Evolutionary conservation across 257 asterid genomes (phyloP).

Genomic region (Perilla frutescens): DNA sequence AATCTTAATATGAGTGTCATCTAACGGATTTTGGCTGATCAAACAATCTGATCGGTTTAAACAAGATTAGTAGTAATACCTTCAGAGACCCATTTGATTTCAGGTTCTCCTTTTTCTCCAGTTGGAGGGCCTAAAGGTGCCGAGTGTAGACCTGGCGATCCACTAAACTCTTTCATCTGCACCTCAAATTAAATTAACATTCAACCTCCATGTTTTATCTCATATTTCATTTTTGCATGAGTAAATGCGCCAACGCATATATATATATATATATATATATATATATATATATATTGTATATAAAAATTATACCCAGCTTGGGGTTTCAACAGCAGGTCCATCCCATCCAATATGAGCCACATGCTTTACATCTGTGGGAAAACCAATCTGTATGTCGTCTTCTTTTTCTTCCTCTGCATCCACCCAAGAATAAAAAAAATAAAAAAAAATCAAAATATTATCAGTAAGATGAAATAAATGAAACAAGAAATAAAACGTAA

Average conservation of each 20-base stretch:
- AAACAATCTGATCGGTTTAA: no score
- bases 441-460: background rate
- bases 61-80: constrained; percentile 42
- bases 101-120: constrained; percentile 56
- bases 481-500: background rate
- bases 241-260: no score
- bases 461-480: background rate
- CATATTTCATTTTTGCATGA: background rate
- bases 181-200: background rate
- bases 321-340: constrained; percentile 73
- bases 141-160: constrained; percentile 55
- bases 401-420: constrained; percentile 78
- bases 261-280: no score
- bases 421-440: background rate
- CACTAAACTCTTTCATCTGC: constrained; percentile 79
- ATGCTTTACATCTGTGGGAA: constrained; percentile 97
- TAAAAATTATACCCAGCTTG: constrained; percentile 65
- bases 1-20: no score
- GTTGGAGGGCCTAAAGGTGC: constrained; percentile 61
- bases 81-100: constrained; percentile 85
- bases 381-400: constrained; percentile 77
- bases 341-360: constrained; percentile 99
- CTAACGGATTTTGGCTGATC: no score
- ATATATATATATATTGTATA: background rate
- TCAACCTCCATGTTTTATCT: background rate